Percentiles rank a stretch among this genome's conserved stretches.
Conservation (phyloP, 805 yeast genomes). For the Ogataea glucozyma region DNA sequence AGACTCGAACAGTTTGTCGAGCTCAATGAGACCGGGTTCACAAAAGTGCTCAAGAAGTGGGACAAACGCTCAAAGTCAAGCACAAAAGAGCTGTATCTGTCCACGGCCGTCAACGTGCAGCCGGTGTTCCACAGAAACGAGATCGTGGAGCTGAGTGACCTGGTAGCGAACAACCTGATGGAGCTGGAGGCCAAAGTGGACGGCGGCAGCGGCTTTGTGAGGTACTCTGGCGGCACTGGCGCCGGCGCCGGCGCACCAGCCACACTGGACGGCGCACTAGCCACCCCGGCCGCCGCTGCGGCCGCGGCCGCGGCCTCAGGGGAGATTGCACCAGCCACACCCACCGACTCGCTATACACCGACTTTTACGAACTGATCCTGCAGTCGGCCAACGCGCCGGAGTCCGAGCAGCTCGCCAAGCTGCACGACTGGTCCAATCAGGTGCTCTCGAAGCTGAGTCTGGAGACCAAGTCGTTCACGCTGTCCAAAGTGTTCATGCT, state of each 20-base stretch:
- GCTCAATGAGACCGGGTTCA: slow-evolving; percentile 92
- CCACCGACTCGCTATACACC: slow-evolving; percentile 66
- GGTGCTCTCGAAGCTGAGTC: slow-evolving; percentile 45
- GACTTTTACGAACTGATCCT: slow-evolving; percentile 51
- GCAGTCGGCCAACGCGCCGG: slow-evolving; percentile 40
- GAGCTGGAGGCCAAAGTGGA: slow-evolving; percentile 74
- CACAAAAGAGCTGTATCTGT: slow-evolving; percentile 86
- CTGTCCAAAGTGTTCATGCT: slow-evolving; percentile 73
- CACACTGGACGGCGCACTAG: too few species aligned
- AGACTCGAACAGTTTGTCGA: slow-evolving; percentile 92
- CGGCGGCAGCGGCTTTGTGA: slow-evolving; percentile 34
- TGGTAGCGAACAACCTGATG: slow-evolving; percentile 62
- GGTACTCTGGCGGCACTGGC: slow-evolving; percentile 26
- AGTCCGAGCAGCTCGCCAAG: slow-evolving; percentile 32
- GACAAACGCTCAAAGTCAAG: slow-evolving; percentile 94
- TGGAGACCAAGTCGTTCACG: slow-evolving; percentile 42
- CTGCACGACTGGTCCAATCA: slow-evolving; percentile 42
- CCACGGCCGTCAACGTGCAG: slow-evolving; percentile 93
- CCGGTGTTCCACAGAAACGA: slow-evolving; percentile 93
- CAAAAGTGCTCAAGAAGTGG: slow-evolving; percentile 96
- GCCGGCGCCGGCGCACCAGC: slow-evolving; percentile 3
- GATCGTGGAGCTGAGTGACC: slow-evolving; percentile 80
- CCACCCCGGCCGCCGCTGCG: too few species aligned
- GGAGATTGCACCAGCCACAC: too few species aligned
- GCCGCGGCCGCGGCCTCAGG: too few species aligned